Base-by-base conservation (phyloP, 106 monocot genomes). In the Phalaenopsis aphrodite region DNA sequence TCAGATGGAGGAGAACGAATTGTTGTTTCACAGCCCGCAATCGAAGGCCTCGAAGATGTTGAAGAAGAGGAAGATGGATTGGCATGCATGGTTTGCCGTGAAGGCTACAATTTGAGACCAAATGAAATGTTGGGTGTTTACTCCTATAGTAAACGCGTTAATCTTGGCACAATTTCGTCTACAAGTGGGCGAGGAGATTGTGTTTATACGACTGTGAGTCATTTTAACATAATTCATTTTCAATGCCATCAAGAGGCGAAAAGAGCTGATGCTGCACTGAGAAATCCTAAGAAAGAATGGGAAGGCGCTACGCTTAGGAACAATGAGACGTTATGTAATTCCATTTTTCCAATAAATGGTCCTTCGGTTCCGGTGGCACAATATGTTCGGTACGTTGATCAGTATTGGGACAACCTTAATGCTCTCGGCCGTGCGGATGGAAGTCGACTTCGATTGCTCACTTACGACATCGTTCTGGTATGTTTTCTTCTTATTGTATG, bases 231-330 rank as follows among this genome's bases (percentile, higher is more conserved):
- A 58, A 99, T 99, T 56, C 99, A 99, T 84, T 99, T 93, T 78
- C 99, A 95, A 72, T 99, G 99, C 71, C 99, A 99, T 85, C 99
- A 91, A 80, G 99, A 99, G 79, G 99, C 99, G 24, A 95, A 95
- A 82, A 80, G 99, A 46, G 95, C 93, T 41, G 99, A 99, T 84
- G 93, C 93, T 56, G 91, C 91, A 1, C 80, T 95, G 41, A 99
- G 81, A 80, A 99, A 91, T 78, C 99, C 99, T 1, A 99, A 99
- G 81, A 99, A 95, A 72, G 99, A 99, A 82, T 99, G 99, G 99
- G 99, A 95, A 38, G 99, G 99, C 21, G 99, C 99, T 75, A 88
- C 99, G 55, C 79, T 99, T 24, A 93, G 99, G 65, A 99, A 99
- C 78, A 99, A 95, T 78, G 95, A 91, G 78, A 99, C 99, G 8